Evolutionary conservation across 495 filamentous ascomycete species (phyloP), one percentile per base, ranked within the genome.

Genomic region (Hypoxylon perforatum): DNA sequence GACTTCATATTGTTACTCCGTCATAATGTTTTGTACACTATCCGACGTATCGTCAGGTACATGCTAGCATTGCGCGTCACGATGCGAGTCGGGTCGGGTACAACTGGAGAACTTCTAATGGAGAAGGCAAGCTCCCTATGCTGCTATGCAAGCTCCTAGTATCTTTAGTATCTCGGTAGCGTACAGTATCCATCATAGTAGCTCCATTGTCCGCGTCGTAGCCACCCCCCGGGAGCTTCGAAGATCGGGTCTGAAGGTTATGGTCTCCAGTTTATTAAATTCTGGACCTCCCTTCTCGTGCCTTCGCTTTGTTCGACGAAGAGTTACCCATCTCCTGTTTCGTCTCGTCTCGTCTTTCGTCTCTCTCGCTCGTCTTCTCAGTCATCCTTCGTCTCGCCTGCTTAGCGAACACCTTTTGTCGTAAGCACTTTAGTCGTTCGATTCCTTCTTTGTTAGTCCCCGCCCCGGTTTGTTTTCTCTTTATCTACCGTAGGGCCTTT

Each of bases 181-280:
- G 30, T 33, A 33, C 30, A 33, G 30, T 33, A 33, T 33, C 30
- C 30, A 33, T 33, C 30, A 10, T 4, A 33, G 30, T 5, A 33
- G 30, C 30, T 33, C 30, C 15, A 41, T 41, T 41, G 1, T 41
- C 12, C 38, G 38, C 5, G 38, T 15, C 38, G 12, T 41, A 17
- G 39, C 48, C 47, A 54, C 49, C 42, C 44, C 44, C 59, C 38
- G 50, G 18, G 56, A 60, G 46, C 46, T 60, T 61, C 6, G 61
- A 64, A 47, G 66, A 69, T 69, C 61, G 48, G 30, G 65, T 63
- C 66, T 65, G 47, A 64, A 61, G 50, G 5, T 14, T 33, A 33
- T n/a, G n/a, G 51, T 61, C 66, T 41, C 61, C 61, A 69, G 41
- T 69, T 69, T 64, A 65, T 69, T 69, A 69, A 69, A 69, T 69